Evolutionary conservation across 306 rosid genomes (phyloP).

Genomic region (Rosa rugosa): DNA sequence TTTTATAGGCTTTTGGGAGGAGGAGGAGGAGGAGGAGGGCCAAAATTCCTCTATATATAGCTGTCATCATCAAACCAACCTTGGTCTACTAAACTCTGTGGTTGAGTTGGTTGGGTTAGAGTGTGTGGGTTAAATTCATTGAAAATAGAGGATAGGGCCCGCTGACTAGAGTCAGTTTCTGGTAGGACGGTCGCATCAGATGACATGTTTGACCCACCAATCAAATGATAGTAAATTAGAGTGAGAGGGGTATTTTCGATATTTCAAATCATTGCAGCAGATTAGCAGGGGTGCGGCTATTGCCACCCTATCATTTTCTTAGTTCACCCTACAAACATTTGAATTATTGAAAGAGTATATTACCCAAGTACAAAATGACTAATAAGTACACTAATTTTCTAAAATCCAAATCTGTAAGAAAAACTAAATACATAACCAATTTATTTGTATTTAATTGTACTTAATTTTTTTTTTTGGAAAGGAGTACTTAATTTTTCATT

Average conservation of each 20-base stretch:
- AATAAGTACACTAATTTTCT: too few relatives aligned
- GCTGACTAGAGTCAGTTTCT: accelerated
- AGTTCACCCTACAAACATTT: too few relatives aligned
- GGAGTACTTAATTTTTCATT: too few relatives aligned
- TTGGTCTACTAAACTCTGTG: constrained; percentile 40
- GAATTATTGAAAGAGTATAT: too few relatives aligned
- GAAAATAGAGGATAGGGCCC: background rate
- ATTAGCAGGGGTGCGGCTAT: accelerated
- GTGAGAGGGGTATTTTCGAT: accelerated
- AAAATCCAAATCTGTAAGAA: too few relatives aligned
- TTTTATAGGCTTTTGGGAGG: constrained; percentile 24
- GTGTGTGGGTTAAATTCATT: background rate
- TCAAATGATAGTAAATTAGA: background rate
- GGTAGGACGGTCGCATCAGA: background rate
- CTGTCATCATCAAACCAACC: constrained; percentile 30
- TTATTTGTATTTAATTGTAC: too few relatives aligned
- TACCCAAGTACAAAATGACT: too few relatives aligned
- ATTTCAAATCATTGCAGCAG: background rate
- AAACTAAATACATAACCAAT: too few relatives aligned
- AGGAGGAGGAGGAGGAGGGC: background rate
- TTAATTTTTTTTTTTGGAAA: too few relatives aligned
- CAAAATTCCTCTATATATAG: constrained; percentile 15
- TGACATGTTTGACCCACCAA: background rate
- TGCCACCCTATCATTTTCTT: too few relatives aligned
- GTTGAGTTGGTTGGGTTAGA: constrained; percentile 29